These are phyloP conservation scores for Kwoniella shandongensis DNA, from an alignment of 768 basidiomycete genomes.

Conservation along the genomic window DNA sequence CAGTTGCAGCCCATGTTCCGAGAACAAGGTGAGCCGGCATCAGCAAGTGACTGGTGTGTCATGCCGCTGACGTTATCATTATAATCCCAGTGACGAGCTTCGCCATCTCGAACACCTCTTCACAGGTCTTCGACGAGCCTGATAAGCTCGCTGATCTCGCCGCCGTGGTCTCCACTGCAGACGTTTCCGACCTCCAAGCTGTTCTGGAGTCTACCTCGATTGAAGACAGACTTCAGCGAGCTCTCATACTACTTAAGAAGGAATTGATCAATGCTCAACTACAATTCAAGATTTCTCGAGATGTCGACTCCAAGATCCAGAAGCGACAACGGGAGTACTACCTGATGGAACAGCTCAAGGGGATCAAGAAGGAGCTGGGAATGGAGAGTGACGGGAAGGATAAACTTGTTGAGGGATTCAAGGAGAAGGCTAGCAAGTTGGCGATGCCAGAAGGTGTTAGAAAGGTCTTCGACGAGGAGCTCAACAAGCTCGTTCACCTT, in stretches of 20 bases:
- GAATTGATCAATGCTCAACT: constrained; percentile 95
- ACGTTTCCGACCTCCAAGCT: constrained; percentile 86
- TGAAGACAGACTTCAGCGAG: constrained; percentile 84
- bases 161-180: constrained; percentile 91
- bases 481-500: constrained; percentile 81
- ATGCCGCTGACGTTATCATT: background rate
- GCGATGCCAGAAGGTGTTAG: constrained; percentile 87
- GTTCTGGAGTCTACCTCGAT: constrained; percentile 84
- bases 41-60: background rate
- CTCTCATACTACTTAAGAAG: constrained; percentile 90
- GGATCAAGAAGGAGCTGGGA: constrained; percentile 92
- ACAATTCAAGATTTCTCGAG: constrained; percentile 85
- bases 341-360: constrained; percentile 93
- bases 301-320: constrained; percentile 92
- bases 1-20: constrained; percentile 96
- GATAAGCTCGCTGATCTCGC: constrained; percentile 97
- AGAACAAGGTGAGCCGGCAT: constrained; percentile 65
- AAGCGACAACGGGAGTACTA: constrained; percentile 94
- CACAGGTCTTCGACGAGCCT: constrained; percentile 94
- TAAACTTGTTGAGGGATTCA: constrained; percentile 87
- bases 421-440: constrained; percentile 72
- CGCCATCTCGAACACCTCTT: constrained; percentile 84
- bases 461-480: constrained; percentile 95
- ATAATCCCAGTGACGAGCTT: constrained; percentile 71
- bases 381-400: constrained; percentile 96